A percentile compares a stretch with the other conserved stretches of the same genome.
Evolutionary conservation across 1,284 basidiomycete species (phyloP).

Genomic region (Sparassis latifolia): DNA sequence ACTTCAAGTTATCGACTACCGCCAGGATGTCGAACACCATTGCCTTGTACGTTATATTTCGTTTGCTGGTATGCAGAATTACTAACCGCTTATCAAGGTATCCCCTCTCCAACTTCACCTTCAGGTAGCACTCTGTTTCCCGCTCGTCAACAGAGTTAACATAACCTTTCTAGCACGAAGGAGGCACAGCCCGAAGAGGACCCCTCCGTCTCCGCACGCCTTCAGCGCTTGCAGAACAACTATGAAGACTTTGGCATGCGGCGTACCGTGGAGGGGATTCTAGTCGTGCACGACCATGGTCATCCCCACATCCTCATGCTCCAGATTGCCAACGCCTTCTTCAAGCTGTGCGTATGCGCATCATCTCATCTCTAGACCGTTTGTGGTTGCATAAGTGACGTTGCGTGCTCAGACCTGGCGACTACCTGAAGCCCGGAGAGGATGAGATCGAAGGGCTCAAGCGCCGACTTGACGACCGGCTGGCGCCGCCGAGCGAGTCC

Average conservation of each 20-base stretch:
- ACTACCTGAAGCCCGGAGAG: conserved; percentile 95
- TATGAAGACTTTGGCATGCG: conserved; percentile 96
- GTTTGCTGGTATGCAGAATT: background rate
- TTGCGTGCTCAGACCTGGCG: conserved; percentile 72
- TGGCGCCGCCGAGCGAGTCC: conserved; percentile 67
- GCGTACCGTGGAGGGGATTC: conserved; percentile 91
- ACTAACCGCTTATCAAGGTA: conserved; percentile 41
- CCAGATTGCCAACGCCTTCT: conserved; percentile 97
- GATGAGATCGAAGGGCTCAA: conserved; percentile 89
- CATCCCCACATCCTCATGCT: conserved; percentile 96
- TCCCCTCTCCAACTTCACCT: conserved; percentile 84
- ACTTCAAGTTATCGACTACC: background rate
- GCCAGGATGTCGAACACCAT: conserved; percentile 69
- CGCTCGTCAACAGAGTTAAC: background rate
- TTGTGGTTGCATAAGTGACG: background rate
- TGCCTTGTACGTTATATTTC: conserved; percentile 46
- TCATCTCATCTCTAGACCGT: background rate
- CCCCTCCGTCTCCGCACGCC: conserved; percentile 84
- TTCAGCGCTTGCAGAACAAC: conserved; percentile 89
- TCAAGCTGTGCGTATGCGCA: conserved; percentile 76
- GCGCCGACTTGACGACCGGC: conserved; percentile 79
- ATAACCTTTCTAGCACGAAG: conserved; percentile 60
- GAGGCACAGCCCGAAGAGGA: conserved; percentile 96
- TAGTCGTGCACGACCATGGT: conserved; percentile 92
- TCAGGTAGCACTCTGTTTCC: conserved; percentile 43